Base-by-base conservation (phyloP, 352 stramenopile genomes). In the Phytophthora ohioensis region DNA sequence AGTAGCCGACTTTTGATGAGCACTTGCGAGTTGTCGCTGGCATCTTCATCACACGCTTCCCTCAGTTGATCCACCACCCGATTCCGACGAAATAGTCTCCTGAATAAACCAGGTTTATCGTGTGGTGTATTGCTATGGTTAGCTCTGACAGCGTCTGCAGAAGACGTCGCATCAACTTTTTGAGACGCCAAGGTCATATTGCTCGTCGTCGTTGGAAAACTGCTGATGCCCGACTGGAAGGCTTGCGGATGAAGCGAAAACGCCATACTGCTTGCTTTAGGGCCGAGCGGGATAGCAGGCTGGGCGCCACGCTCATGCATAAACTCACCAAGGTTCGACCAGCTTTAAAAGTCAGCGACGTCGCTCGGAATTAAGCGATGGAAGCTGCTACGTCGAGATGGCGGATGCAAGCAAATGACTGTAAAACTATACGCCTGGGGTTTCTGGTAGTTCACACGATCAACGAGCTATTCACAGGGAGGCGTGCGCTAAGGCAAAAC, bases 1-100 rank as follows among this genome's bases (percentile, higher is more conserved):
- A 95, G 34, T 46, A 92, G 71, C 35, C 88, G 84, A 48, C 76
- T 90, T 56, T 91, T 92, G 48, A 68, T 42, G 15, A 67, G 51
- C 17, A 61, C 49, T n/a, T 74, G 32, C 5, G 52, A 7, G 9
- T 57, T 53, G 49, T 64, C 53, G n/a, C 45, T 47, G 3, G 45
- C 31, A 31, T 47, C 10, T 8, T 39, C 27, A 9, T 39, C 17
- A 15, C 34, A 34, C 8, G 21, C 11, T 38, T 69, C 36, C 21
- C 32, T 58, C 4, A 43, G n/a, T 3, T 59, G 9, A 7, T 52
- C 35, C 1, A 9, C 43, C 10, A 76, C 72, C 45, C 60, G 52
- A 17, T 71, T 74, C 7, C 58, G 48, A 11, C 48, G 68, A 45
- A 76, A 64, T 2, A 73, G 31, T 4, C 64, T 39, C 4, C 27